Conservation (phyloP, 2,329 filamentous ascomycete genomes). For the Paecilomyces dactylethromorphus region DNA sequence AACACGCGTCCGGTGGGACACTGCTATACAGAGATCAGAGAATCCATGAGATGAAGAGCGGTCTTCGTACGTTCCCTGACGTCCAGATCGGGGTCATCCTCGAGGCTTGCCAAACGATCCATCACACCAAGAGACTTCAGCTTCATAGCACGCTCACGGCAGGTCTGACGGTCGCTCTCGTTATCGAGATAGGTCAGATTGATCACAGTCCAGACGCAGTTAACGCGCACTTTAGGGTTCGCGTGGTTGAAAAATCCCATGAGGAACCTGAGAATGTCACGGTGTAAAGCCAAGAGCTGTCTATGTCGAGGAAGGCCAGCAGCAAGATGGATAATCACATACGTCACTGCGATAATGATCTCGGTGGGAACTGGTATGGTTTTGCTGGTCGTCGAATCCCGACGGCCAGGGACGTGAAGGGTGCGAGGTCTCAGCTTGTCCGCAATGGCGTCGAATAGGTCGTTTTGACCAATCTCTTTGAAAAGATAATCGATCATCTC, state of each 20-base stretch:
- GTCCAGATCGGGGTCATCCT: slow-evolving; percentile 69
- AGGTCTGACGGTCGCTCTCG: slow-evolving; percentile 57
- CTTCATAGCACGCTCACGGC: slow-evolving; percentile 59
- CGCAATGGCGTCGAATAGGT: slow-evolving; percentile 73
- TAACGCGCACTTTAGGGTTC: slow-evolving; percentile 66
- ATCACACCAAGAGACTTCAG: slow-evolving; percentile 67
- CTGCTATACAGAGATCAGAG: slow-evolving; percentile 3
- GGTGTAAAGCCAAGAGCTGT: slow-evolving; percentile 70
- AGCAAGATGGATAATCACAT: slow-evolving; percentile 80
- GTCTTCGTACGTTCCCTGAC: slow-evolving; percentile 78
- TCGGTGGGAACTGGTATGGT: slow-evolving; percentile 41
- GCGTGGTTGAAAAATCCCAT: slow-evolving; percentile 67
- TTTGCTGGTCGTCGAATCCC: slow-evolving; percentile 22
- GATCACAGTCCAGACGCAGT: slow-evolving; percentile 75
- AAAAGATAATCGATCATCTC: slow-evolving; percentile 84
- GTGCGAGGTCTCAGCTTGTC: slow-evolving; percentile 61
- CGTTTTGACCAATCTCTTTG: slow-evolving; percentile 64
- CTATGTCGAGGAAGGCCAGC: slow-evolving; percentile 74
- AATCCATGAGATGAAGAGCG: slow-evolving; percentile 64
- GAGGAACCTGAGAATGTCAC: slow-evolving; percentile 65
- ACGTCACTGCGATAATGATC: slow-evolving; percentile 71
- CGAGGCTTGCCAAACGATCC: slow-evolving; percentile 56
- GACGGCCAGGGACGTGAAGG: slow-evolving; percentile 24
- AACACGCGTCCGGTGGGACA: neutral
- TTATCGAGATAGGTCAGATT: slow-evolving; percentile 84